These are phyloP conservation scores for Cyberlindnera lachancei DNA, from an alignment of 805 yeast genomes.

Conservation along the genomic window DNA sequence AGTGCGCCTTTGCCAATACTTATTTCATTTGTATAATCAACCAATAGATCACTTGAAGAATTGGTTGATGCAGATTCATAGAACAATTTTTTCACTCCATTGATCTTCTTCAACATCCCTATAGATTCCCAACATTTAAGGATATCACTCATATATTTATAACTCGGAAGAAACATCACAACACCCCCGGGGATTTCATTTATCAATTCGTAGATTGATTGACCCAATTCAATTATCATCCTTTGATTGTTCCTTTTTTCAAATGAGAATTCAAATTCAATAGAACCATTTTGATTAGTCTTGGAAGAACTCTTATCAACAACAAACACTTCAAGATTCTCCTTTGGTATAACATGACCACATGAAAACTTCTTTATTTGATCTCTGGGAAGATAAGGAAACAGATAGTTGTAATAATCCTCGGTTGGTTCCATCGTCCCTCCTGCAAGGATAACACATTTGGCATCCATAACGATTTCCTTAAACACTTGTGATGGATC, in stretches of 20 bases:
- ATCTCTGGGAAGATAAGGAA: conserved; percentile 44
- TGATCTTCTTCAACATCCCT: conserved; percentile 27
- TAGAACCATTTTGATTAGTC: neutral
- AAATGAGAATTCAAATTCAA: conserved; percentile 63
- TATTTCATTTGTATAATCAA: conserved; percentile 42
- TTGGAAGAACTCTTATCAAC: conserved; percentile 28
- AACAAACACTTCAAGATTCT: conserved; percentile 56
- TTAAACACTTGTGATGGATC: conserved; percentile 72
- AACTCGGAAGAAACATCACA: conserved; percentile 82
- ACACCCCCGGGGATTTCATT: conserved; percentile 59
- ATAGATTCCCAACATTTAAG: conserved; percentile 42
- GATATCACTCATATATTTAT: conserved; percentile 54
- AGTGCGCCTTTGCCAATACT: conserved; percentile 46
- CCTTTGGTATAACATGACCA: conserved; percentile 75
- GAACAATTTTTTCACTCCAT: conserved; percentile 39
- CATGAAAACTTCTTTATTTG: conserved; percentile 56
- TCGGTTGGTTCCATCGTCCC: conserved; percentile 90
- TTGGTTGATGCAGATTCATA: conserved; percentile 49
- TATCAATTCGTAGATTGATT: conserved; percentile 35
- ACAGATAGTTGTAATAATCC: conserved; percentile 61
- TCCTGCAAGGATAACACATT: conserved; percentile 77
- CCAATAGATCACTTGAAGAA: conserved; percentile 38
- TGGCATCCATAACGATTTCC: conserved; percentile 55
- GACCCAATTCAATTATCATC: conserved; percentile 47
- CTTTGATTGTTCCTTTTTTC: conserved; percentile 42